Evolutionary conservation across 2,329 filamentous ascomycete species (phyloP).

Genomic region (Fusarium annulatum): DNA sequence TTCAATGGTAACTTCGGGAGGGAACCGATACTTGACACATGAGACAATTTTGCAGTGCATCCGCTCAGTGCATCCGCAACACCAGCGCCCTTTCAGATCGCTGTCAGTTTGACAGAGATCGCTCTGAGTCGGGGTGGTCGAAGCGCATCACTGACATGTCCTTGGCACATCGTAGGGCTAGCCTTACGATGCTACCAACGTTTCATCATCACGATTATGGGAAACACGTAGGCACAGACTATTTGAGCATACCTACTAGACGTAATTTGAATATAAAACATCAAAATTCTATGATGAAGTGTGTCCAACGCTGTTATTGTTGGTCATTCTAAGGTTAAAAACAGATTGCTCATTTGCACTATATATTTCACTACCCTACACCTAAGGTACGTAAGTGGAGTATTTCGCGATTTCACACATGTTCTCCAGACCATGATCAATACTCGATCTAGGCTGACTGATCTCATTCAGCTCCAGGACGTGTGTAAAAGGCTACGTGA

Average conservation of each 20-base stretch:
- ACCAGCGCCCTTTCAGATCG: too few species aligned
- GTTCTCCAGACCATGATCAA: too few species aligned
- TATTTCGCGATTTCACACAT: neutral
- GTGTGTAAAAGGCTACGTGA: neutral
- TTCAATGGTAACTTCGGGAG: neutral
- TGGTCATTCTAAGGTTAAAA: too few species aligned
- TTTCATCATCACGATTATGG: neutral
- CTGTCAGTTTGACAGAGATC: neutral
- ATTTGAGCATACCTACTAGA: neutral
- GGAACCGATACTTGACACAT: neutral
- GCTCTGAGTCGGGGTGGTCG: neutral
- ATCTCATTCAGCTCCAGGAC: neutral
- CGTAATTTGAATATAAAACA: rapidly evolving
- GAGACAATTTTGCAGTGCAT: rapidly evolving
- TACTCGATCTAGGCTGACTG: neutral
- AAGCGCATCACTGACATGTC: neutral
- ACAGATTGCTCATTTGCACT: neutral
- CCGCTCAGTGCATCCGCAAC: rapidly evolving
- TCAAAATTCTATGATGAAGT: rapidly evolving
- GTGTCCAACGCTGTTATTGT: neutral
- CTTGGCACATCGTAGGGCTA: neutral
- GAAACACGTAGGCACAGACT: neutral
- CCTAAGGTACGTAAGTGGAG: neutral
- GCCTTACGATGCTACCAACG: neutral
- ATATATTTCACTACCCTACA: neutral